A percentile compares a stretch with the other conserved stretches of the same genome.
These are phyloP conservation scores for Phytopythium montanum DNA, from an alignment of 352 stramenopile species.

Conservation along the genomic window DNA sequence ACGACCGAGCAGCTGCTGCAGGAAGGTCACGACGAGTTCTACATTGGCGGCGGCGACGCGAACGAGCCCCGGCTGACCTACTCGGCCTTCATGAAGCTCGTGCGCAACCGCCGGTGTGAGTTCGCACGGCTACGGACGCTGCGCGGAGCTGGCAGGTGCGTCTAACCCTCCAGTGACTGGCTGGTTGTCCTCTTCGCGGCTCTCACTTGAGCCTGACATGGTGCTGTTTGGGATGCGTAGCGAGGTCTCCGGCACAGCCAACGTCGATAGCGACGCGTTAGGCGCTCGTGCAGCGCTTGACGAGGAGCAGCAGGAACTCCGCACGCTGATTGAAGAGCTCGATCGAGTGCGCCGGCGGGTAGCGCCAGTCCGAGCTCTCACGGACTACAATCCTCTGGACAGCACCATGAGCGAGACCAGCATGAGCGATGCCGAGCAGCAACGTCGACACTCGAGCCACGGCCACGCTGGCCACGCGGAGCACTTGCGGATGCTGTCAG, in stretches of 20 bases:
- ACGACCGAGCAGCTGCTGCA: constrained; percentile 63
- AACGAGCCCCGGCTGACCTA: constrained; percentile 56
- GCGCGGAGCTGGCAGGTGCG: constrained; percentile 9
- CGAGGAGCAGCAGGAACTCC: constrained; percentile 56
- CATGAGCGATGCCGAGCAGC: background rate
- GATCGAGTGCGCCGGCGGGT: constrained; percentile 38
- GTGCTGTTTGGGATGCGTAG: background rate
- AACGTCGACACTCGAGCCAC: background rate
- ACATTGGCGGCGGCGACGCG: constrained; percentile 52
- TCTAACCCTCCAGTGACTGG: constrained; percentile 9
- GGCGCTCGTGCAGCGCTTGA: background rate
- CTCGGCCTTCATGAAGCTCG: constrained; percentile 58
- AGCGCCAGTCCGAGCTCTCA: constrained; percentile 5
- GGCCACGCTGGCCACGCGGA: constrained; percentile 7
- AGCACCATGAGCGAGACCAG: background rate
- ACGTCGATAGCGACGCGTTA: background rate
- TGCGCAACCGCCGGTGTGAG: constrained; percentile 63
- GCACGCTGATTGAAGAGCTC: constrained; percentile 48
- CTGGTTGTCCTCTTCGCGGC: background rate
- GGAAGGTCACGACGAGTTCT: constrained; percentile 68
- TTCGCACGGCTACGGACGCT: constrained; percentile 19
- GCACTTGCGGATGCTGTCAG: constrained; percentile 20
- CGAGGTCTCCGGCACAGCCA: constrained; percentile 20
- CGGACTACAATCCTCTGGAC: constrained; percentile 18
- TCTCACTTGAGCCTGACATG: background rate